Conservation (phyloP, 176 grass and related monocot genomes). For the Eleusine coracana region DNA sequence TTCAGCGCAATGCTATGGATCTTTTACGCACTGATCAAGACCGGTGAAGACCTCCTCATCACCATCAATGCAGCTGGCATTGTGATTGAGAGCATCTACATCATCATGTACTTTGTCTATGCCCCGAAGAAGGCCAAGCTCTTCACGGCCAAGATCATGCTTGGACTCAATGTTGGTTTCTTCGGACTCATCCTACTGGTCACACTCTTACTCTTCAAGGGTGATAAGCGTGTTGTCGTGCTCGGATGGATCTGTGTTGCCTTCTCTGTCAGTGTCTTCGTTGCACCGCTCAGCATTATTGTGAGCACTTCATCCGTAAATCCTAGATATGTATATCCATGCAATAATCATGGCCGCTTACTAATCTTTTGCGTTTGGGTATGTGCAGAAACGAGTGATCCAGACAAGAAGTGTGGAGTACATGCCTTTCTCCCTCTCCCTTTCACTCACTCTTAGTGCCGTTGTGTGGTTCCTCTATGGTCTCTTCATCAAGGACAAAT, state of each 20-base stretch:
- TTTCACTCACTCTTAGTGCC: slow-evolving; percentile 80
- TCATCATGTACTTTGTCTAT: slow-evolving; percentile 66
- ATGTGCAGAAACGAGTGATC: slow-evolving; percentile 66
- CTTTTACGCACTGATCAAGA: slow-evolving; percentile 74
- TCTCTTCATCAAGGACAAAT: slow-evolving; percentile 77
- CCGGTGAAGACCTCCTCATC: slow-evolving; percentile 60
- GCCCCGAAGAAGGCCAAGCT: slow-evolving; percentile 56
- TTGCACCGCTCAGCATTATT: slow-evolving; percentile 82
- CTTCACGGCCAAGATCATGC: slow-evolving; percentile 64
- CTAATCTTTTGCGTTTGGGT: not conserved
- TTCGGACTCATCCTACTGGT: slow-evolving; percentile 65
- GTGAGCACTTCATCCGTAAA: slow-evolving; percentile 31
- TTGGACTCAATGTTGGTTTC: slow-evolving; percentile 54
- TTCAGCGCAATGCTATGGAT: slow-evolving; percentile 87
- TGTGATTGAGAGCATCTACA: slow-evolving; percentile 80
- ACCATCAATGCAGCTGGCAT: slow-evolving; percentile 71
- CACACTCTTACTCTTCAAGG: slow-evolving; percentile 49
- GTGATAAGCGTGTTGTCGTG: slow-evolving; percentile 24
- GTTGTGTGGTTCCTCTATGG: slow-evolving; percentile 89
- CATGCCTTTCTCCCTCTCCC: slow-evolving; percentile 88
- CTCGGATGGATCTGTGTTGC: slow-evolving; percentile 81
- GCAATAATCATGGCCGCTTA: no score
- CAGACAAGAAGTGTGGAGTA: slow-evolving; percentile 81
- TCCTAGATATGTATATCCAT: not conserved
- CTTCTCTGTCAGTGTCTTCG: slow-evolving; percentile 75